Evolutionary conservation across 352 stramenopile species (phyloP), one percentile per base, ranked within the genome.

Genomic region (Globisporangium solare): DNA sequence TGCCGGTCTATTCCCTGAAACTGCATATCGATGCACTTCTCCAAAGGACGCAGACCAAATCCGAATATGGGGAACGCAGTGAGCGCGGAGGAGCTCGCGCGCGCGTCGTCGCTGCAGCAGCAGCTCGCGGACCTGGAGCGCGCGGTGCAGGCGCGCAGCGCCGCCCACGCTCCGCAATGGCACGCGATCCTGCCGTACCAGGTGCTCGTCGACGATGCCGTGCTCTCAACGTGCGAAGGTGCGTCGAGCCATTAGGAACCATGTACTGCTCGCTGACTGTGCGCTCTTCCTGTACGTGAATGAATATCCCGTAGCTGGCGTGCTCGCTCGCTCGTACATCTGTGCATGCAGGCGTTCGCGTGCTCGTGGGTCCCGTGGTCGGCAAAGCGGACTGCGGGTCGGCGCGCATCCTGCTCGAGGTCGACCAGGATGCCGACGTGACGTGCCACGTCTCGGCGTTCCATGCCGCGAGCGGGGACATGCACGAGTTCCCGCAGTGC

Each of bases 281-380:
- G 45, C n/a, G 27, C 14, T 13, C 6, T 24, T 35, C n/a, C 8
- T 0, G 15, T 32, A 22, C 7, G 43, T 40, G 41, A 4, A 50
- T 40, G 41, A 4, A 35, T 11, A 35, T 35, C 3, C 27, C 27
- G 27, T 35, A 35, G 27, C 27, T 35, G 10, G 10, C 27, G 27
- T 35, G 7, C 7, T 1, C 27, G 6, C n/a, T n/a, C n/a, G 6
- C 27, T 35, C 3, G 27, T 35, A 6, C 21, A 32, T 45, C 4
- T 55, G 37, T 40, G 6, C 12, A 15, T 55, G 8, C 31, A 85
- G 72, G 66, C 22, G 78, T 88, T 1, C 68, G 66, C 14, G 78
- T 91, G n/a, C 51, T 79, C 11, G 37, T 91, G 7, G 80, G 80
- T 0, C 83, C 83, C 0, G 81, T 94, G 0, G 69, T 94, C 10